Percentiles rank a stretch among this genome's conserved stretches.
These are phyloP conservation scores for Neurospora hispaniola DNA, from an alignment of 495 filamentous ascomycete species.

Conservation along the genomic window DNA sequence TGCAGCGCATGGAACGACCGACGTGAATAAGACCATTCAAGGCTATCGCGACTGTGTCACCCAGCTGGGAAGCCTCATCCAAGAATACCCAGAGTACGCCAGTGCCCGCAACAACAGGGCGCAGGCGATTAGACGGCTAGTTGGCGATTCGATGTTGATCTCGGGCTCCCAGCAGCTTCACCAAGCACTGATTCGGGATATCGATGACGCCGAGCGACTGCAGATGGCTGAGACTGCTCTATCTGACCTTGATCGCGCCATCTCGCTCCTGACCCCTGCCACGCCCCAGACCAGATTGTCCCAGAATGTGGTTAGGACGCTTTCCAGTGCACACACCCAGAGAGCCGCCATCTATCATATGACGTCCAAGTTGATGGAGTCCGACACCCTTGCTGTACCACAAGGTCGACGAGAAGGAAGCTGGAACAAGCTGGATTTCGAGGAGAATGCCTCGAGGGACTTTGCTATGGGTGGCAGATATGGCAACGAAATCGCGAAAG, in stretches of 20 bases:
- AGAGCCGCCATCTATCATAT: conserved; percentile 60
- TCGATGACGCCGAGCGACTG: conserved; percentile 18
- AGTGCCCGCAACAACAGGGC: conserved; percentile 69
- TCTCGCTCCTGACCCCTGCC: conserved; percentile 49
- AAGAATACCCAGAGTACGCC: conserved; percentile 54
- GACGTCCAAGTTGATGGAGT: conserved; percentile 40
- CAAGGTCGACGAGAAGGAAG: conserved; percentile 24
- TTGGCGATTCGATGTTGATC: conserved; percentile 40
- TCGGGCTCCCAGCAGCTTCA: conserved; percentile 8
- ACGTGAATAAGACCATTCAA: conserved; percentile 12
- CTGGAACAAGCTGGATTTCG: conserved; percentile 46
- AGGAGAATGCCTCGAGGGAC: conserved; percentile 61
- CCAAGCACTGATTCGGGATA: conserved; percentile 21
- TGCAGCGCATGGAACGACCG: conserved; percentile 13
- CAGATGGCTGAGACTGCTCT: conserved; percentile 36
- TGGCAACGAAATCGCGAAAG: conserved; percentile 68
- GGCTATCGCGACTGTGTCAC: conserved; percentile 32
- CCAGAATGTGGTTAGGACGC: conserved; percentile 45
- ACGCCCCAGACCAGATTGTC: conserved; percentile 44
- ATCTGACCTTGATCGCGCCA: conserved; percentile 54
- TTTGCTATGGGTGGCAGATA: conserved; percentile 68
- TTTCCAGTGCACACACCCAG: conserved; percentile 67
- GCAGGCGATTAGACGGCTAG: conserved; percentile 52
- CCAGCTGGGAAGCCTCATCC: conserved; percentile 44
- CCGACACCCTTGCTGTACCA: conserved; percentile 16